Evolutionary conservation across 768 basidiomycete genomes (phyloP), one percentile per base, ranked within the genome.

Genomic region (Collybia mongolica): DNA sequence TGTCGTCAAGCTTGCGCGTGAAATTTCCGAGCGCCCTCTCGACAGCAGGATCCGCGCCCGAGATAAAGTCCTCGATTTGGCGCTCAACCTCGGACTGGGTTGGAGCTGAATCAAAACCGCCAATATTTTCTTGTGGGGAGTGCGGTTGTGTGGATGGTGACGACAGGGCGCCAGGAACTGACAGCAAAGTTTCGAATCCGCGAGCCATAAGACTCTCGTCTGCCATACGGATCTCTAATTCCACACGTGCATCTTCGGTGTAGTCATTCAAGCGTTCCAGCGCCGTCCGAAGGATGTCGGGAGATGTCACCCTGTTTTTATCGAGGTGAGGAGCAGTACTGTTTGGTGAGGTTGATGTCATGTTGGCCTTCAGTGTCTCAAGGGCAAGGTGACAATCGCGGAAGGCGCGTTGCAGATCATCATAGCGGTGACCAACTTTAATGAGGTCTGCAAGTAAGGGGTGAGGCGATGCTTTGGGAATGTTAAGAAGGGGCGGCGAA

Each of bases 241-340:
- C 90, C 8, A 93, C 90, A 1, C 88, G 81, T 1, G 82, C 82
- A 55, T 92, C 90, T 61, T 92, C 90, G 4, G 80, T 80, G 60
- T 79, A 88, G 61, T 93, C 88, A 46, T 82, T 74, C 38, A 93
- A 72, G 6, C 90, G 74, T 20, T 80, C 72, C 15, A 88, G 66
- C 5, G 82, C 84, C 0, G 71, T 72, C 17, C 67, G 68, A 3
- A 92, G 58, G 14, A 81, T 63, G 4, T 72, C 65, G 3, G 57
- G 23, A 6, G 67, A 57, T 26, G 70, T 60, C 15, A 48, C 51
- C 41, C 43, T 46, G 22, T 43, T 5, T 8, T 52, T 53, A 17
- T 60, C 54, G 0, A 46, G 23, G 4, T 3, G 24, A 5, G 61
- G 42, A 8, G 52, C 46, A 9, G 55, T 29, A 2, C 65, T 54